Evolutionary conservation across 805 yeast genomes (phyloP), one percentile per base, ranked within the genome.

Genomic region (Myxozyma sirexii): DNA sequence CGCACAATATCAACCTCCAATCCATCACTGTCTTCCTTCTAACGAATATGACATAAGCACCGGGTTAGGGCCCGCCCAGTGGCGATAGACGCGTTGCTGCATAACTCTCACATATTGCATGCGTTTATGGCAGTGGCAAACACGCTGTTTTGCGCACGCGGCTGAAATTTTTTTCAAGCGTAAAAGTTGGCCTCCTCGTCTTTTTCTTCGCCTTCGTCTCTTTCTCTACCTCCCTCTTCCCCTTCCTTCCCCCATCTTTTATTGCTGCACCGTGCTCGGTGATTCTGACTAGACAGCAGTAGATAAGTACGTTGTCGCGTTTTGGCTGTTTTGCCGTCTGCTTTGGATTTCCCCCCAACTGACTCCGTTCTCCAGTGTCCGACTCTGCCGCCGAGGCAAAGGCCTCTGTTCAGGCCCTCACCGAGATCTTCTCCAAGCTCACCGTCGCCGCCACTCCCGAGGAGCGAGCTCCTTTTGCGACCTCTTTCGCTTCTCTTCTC

Each of bases 401-500:
- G 62, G 69, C 70, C 62, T 71, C 79, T 59, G 70, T 75, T 64
- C 66, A 91, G 80, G 97, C 92, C 79, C 87, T 93, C 78, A 82
- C 87, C 76, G 97, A 94, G 82, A 88, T 94, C 76, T 90, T 94
- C 82, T 82, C 87, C 80, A 90, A 90, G 83, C 84, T 94, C 75
- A 79, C 93, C 75, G 90, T 94, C 76, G 96, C 98, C 72, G 75
- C 88, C 70, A 77, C 86, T 60, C 71, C 71, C 46, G 97, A 90
- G 72, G 86, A 85, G 75, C 85, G 92, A 77, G 85, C 84, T 65
- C 85, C 83, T 75, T 92, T 96, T 76, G 94, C 97, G 74, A 77
- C 87, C 72, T 90, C 89, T 76, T 89, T 94, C 72, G 84, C 98
- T 68, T 83, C 94, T 65, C 92, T 94, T 83, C 84, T 94, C 79